A percentile compares a stretch with the other conserved stretches of the same genome.
Conservation (phyloP, 805 yeast genomes). For the Metschnikowia lachancei region DNA sequence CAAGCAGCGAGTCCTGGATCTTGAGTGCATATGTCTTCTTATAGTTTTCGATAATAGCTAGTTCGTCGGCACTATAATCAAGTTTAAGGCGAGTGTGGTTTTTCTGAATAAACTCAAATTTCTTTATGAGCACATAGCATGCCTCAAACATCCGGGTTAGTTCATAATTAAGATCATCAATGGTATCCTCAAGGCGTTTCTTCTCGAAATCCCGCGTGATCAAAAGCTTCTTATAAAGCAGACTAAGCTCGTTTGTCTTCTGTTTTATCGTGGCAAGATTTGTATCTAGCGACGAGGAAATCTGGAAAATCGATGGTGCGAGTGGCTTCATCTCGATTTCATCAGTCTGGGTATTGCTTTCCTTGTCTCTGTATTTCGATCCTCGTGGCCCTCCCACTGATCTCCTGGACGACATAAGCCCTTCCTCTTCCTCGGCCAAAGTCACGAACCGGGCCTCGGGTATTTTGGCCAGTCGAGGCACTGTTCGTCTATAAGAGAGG, state of each 20-base stretch:
- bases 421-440: slow-evolving; percentile 56
- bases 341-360: slow-evolving; percentile 18
- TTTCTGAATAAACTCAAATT: slow-evolving; percentile 45
- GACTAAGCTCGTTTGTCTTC: slow-evolving; percentile 59
- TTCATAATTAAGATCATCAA: slow-evolving; percentile 71
- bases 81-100: slow-evolving; percentile 43
- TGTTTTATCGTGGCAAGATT: slow-evolving; percentile 50
- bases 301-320: slow-evolving; percentile 78
- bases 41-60: slow-evolving; percentile 71
- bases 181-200: slow-evolving; percentile 66
- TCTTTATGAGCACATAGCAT: slow-evolving; percentile 74
- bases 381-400: slow-evolving; percentile 1
- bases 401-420: slow-evolving; percentile 45
- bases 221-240: slow-evolving; percentile 74
- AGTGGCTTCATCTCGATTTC: slow-evolving; percentile 60
- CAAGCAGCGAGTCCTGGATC: slow-evolving; percentile 74
- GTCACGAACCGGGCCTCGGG: slow-evolving; percentile 34
- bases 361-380: slow-evolving; percentile 13
- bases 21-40: slow-evolving; percentile 81
- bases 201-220: slow-evolving; percentile 88
- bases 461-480: slow-evolving; percentile 52
- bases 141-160: slow-evolving; percentile 76
- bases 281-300: slow-evolving; percentile 68
- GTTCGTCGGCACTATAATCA: slow-evolving; percentile 45
- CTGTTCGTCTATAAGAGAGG: slow-evolving; percentile 84